Conservation (phyloP, 495 filamentous ascomycete genomes). For the Durotheca rogersii region DNA sequence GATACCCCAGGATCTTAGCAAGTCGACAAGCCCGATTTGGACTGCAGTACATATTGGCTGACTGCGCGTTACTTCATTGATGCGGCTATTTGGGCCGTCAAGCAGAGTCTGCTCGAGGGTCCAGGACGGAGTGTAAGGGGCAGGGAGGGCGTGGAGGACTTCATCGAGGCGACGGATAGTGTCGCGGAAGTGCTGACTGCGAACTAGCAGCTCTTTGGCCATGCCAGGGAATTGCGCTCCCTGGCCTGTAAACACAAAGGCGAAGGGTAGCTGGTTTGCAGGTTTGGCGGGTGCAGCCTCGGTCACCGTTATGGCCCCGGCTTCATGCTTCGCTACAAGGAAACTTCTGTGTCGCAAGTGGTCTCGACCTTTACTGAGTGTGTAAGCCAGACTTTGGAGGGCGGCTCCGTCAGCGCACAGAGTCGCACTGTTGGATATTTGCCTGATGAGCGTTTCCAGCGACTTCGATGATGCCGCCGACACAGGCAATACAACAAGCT, state of each 20-base stretch:
- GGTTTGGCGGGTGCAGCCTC: background rate
- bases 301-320: too few species aligned
- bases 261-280: conserved; percentile 1
- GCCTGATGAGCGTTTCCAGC: conserved; percentile 3
- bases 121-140: background rate
- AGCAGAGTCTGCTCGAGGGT: conserved; percentile 5
- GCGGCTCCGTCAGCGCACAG: background rate
- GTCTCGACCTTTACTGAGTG: too few species aligned
- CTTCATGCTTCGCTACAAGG: background rate
- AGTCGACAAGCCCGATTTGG: conserved; percentile 52
- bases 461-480: conserved; percentile 19
- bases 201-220: conserved; percentile 48
- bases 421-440: background rate
- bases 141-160: conserved; percentile 22
- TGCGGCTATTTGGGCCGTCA: background rate
- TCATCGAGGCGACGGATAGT: conserved; percentile 39
- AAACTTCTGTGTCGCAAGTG: too few species aligned
- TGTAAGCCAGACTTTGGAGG: conserved; percentile 32
- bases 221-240: conserved; percentile 53
- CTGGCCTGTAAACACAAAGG: conserved; percentile 46
- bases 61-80: conserved; percentile 33
- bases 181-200: conserved; percentile 34
- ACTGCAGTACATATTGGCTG: conserved; percentile 54
- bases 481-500: conserved; percentile 13
- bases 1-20: conserved; percentile 54